Conservation (phyloP, 208 protist genomes). For the Borovskyia barvae region DNA sequence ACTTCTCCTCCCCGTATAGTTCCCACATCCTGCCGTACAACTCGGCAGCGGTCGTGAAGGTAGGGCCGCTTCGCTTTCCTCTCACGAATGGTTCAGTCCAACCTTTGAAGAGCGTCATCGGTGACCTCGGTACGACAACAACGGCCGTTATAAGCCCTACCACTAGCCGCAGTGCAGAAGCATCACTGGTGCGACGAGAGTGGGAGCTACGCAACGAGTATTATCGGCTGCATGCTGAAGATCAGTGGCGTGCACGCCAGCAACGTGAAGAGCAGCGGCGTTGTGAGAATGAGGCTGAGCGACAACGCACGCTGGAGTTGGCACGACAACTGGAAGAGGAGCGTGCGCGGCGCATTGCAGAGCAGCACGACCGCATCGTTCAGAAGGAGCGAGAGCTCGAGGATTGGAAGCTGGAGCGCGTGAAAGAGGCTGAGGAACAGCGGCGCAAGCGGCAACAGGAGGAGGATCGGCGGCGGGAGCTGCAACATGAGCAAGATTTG, state of each 20-base stretch:
- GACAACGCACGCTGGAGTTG: conserved; percentile 42
- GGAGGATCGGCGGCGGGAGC: conserved; percentile 69
- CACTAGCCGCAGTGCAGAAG: conserved; percentile 30
- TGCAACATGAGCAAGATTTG: conserved; percentile 71
- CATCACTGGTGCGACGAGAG: conserved; percentile 61
- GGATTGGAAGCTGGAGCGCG: conserved; percentile 77
- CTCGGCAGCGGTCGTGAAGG: background rate
- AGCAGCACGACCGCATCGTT: conserved; percentile 66
- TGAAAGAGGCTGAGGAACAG: conserved; percentile 45
- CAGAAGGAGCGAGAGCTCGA: conserved; percentile 77
- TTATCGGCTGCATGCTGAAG: conserved; percentile 45
- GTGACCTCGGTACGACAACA: background rate
- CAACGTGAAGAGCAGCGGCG: conserved; percentile 37
- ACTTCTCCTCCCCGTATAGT: background rate
- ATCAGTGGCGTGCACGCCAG: conserved; percentile 41
- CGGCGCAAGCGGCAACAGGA: conserved; percentile 49
- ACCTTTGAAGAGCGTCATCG: background rate
- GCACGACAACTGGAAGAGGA: conserved; percentile 60
- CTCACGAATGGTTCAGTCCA: background rate
- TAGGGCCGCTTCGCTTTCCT: conserved; percentile 2
- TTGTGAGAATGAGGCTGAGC: conserved; percentile 53
- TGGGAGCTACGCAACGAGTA: conserved; percentile 64
- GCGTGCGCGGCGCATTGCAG: conserved; percentile 52
- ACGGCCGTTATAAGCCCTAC: background rate
- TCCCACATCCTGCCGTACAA: conserved; percentile 3